Percentiles rank a stretch among this genome's conserved stretches.
These are phyloP conservation scores for Abrus pulchellus DNA, from an alignment of 306 rosid species.

Conservation along the genomic window DNA sequence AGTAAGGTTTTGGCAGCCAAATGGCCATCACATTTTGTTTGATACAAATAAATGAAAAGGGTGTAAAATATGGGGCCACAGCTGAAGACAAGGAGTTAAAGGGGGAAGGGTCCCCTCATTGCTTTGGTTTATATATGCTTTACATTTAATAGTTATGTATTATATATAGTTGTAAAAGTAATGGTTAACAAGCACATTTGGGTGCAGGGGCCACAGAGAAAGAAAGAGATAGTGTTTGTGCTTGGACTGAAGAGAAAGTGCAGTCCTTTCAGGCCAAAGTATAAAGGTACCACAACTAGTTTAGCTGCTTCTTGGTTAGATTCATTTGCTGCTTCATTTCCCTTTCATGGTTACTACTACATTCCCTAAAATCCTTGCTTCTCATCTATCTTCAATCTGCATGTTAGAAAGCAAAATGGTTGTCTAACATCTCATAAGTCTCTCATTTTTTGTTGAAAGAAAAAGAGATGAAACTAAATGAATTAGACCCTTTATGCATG, in stretches of 20 bases:
- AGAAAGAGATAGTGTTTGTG: slow-evolving; percentile 12
- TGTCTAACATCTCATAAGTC: not conserved
- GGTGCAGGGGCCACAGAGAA: slow-evolving; percentile 35
- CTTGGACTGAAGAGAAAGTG: slow-evolving; percentile 32
- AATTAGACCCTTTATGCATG: not conserved
- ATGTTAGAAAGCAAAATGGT: not conserved
- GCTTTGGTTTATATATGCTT: not conserved
- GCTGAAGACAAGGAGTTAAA: slow-evolving; percentile 37
- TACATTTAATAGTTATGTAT: not conserved
- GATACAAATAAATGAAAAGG: slow-evolving; percentile 10
- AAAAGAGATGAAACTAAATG: not conserved
- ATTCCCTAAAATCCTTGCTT: no score
- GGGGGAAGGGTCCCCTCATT: slow-evolving; percentile 26
- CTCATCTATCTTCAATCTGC: not conserved
- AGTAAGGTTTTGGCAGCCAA: slow-evolving; percentile 3
- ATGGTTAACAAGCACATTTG: slow-evolving; percentile 11
- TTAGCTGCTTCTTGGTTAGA: slow-evolving; percentile 5
- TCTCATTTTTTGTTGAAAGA: no score
- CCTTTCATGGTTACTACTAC: not conserved
- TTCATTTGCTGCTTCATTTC: slow-evolving; percentile 23
- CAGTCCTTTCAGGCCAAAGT: slow-evolving; percentile 41
- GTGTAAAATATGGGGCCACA: slow-evolving; percentile 6
- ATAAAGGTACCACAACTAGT: slow-evolving; percentile 34
- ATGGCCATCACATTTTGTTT: slow-evolving; percentile 30
- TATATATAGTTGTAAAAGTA: slow-evolving; percentile 35